Evolutionary conservation across 257 asterid genomes (phyloP).

Genomic region (Marsdenia floribunda): DNA sequence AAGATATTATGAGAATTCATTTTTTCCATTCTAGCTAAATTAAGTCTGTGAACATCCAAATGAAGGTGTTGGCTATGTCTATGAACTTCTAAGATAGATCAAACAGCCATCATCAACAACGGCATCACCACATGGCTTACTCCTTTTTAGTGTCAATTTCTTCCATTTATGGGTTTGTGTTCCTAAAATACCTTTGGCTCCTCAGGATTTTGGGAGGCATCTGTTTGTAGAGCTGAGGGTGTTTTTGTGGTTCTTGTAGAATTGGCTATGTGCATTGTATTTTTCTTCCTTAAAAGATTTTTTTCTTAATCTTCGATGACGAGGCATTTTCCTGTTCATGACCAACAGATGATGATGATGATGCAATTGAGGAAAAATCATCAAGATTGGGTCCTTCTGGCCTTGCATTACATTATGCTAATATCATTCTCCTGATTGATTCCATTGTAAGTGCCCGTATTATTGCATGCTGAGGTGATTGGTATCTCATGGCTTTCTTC

Average conservation of each 20-base stretch:
- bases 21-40: neutral
- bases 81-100: neutral
- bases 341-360: constrained; percentile 28
- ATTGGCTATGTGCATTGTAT: neutral
- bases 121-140: too few species aligned
- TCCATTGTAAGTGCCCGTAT: constrained; percentile 48
- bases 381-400: constrained; percentile 64
- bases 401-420: constrained; percentile 74
- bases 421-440: constrained; percentile 68
- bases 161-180: neutral
- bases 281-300: neutral
- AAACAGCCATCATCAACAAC: too few species aligned
- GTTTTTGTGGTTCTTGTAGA: neutral
- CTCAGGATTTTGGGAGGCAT: neutral
- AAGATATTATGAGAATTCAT: neutral
- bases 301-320: neutral
- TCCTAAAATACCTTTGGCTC: neutral
- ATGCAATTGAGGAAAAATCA: constrained; percentile 30
- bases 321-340: constrained; percentile 10
- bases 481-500: neutral
- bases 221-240: neutral
- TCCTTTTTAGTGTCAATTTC: too few species aligned
- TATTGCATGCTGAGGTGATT: neutral
- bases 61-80: neutral
- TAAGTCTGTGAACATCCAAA: neutral